Evolutionary conservation across 352 stramenopile genomes (phyloP), one percentile per base, ranked within the genome.

Genomic region (Phytophthora podocarpi): DNA sequence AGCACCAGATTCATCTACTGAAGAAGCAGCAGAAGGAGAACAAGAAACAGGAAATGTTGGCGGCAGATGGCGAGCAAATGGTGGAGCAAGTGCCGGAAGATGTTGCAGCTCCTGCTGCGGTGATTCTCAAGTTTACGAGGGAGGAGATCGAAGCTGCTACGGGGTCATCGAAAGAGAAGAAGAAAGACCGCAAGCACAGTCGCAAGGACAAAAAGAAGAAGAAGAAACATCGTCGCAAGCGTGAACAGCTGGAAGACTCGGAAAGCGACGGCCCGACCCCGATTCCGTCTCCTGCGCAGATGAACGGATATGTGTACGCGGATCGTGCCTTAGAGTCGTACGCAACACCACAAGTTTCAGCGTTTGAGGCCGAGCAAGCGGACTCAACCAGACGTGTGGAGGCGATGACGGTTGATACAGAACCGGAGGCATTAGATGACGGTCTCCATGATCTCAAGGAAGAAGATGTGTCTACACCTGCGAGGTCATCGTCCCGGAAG

Each of bases 1-100:
- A 66, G 67, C 82, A 69, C 28, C 76, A 86, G 50, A 67, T 80
- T 12, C 72, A 85, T 21, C 39, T 73, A 24, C 52, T 82, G 8
- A 86, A 86, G 64, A 89, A 91, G 48, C 79, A 89, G 62, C 74
- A 89, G 54, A 70, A 84, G 60, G 46, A 84, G 45, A 64, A 82
- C 30, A 78, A 80, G 63, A 85, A 84, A 45, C 78, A 81, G 26
- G 70, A 78, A 15, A 35, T 30, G 15, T 15, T 66, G 15, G 16
- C 37, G 12, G 28, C 18, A 0, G 26, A 24, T 51, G 18, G 13
- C 15, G 54, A 64, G 1, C 39, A 21, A 26, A 15, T 40, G 9
- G 11, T 4, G 11, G 53, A 59, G 13, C 27, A 56, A 20, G 34
- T 49, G 30, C 10, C 40, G 37, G 31, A 61, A 21, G 37, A 67